Percentiles rank a stretch among this genome's conserved stretches.
phyloP scores from a whole-genome alignment of 805 yeast species.

The Ogataea salicorniae region DNA sequence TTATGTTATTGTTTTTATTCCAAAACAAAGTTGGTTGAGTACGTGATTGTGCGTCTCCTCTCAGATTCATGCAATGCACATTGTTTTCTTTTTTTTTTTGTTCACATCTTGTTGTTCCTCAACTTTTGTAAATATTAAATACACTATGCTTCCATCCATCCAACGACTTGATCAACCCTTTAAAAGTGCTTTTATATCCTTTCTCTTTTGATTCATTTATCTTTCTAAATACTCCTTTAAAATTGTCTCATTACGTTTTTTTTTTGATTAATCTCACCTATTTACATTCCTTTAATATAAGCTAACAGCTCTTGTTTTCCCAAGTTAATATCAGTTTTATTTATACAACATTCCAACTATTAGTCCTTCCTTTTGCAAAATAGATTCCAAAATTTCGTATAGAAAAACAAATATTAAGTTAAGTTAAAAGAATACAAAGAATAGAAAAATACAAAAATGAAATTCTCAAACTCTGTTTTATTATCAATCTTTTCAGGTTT shows the following conservation, averaged over 20 bases:
- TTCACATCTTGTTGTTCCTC: not conserved
- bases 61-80: not conserved
- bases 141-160: no score
- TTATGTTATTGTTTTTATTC: no score
- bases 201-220: no score
- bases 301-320: not conserved
- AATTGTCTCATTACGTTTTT: not conserved
- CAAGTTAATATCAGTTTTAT: not conserved
- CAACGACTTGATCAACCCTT: no score
- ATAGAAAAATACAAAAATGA: conserved; percentile 9
- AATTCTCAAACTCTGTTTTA: conserved; percentile 16
- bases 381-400: not conserved
- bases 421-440: not conserved
- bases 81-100: not conserved
- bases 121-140: no score
- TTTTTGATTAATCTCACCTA: not conserved
- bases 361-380: conserved; percentile 2
- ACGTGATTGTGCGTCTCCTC: no score
- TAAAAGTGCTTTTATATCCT: no score
- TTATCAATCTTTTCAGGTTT: conserved; percentile 21
- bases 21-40: no score
- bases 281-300: not conserved
- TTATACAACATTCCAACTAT: conserved; percentile 2
- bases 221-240: no score
- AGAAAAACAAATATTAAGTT: not conserved